Percentiles rank a stretch among this genome's conserved stretches.
Conservation (phyloP, 2,329 filamentous ascomycete genomes). For the Hymenoscyphus fraxineus region DNA sequence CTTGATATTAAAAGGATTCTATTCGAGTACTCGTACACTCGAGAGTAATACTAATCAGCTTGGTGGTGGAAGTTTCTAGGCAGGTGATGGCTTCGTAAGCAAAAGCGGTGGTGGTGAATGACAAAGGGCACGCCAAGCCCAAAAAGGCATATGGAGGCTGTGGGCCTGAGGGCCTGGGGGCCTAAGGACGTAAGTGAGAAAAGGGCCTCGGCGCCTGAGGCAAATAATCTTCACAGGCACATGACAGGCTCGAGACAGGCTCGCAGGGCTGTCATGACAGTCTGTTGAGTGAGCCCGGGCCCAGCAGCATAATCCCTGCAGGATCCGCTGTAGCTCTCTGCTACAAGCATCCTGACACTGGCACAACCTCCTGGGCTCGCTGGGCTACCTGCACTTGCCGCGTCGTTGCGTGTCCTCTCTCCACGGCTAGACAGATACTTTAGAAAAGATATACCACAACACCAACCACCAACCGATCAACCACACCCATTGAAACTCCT, state of each 20-base stretch:
- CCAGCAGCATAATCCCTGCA: conserved; percentile 4
- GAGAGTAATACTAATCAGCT: background rate
- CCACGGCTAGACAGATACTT: background rate
- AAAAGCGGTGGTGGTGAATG: background rate
- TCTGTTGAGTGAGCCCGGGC: background rate
- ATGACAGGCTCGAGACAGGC: too few relatives aligned
- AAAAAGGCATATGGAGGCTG: too few relatives aligned
- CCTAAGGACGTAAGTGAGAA: too few relatives aligned
- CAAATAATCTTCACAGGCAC: too few relatives aligned
- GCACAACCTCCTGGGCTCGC: too few relatives aligned
- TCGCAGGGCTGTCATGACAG: too few relatives aligned
- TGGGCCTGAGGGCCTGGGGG: too few relatives aligned
- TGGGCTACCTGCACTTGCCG: background rate
- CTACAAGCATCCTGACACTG: background rate
- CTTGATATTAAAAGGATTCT: background rate
- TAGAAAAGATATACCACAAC: too few relatives aligned
- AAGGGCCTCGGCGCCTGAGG: too few relatives aligned
- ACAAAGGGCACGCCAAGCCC: background rate
- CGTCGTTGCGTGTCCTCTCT: conserved; percentile 31
- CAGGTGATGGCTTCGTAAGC: conserved; percentile 2
- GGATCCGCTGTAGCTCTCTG: conserved; percentile 12
- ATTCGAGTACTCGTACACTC: background rate
- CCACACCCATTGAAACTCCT: conserved; percentile 10
- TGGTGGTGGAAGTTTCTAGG: conserved; percentile 15
- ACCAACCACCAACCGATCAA: background rate